These are phyloP conservation scores for Chaetomiaceae sp. DNA, from an alignment of 2,329 filamentous ascomycete genomes.

Conservation along the genomic window DNA sequence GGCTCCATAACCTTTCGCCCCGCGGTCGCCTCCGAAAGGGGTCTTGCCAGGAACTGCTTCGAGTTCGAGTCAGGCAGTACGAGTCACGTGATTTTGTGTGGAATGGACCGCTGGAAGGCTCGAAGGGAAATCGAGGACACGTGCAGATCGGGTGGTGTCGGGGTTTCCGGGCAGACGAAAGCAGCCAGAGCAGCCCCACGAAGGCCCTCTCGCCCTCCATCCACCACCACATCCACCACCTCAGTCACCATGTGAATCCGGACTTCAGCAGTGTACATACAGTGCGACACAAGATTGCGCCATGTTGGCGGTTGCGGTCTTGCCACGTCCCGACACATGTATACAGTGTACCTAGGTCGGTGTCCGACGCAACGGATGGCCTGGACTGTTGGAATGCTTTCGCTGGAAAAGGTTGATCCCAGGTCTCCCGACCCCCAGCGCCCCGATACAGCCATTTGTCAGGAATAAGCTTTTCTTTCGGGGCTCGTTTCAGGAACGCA, in stretches of 20 bases:
- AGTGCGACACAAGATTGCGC: background rate
- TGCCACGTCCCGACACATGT: background rate
- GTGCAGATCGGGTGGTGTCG: constrained; percentile 6
- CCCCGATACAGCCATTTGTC: background rate
- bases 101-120: no score
- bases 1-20: constrained; percentile 11
- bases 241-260: background rate
- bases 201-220: no score
- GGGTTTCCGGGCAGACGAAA: background rate
- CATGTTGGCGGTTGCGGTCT: background rate
- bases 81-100: constrained; percentile 18
- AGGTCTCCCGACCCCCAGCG: background rate
- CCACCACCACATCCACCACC: no score
- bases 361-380: background rate
- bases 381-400: background rate
- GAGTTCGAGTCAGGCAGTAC: constrained; percentile 15
- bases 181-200: no score
- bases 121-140: background rate
- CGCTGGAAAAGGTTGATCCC: background rate
- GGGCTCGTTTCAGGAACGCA: constrained; percentile 1
- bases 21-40: constrained; percentile 5
- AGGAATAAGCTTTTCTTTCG: background rate
- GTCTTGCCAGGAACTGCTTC: background rate
- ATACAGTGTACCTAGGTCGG: no score
- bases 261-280: background rate